These are phyloP conservation scores for Curvularia sp. DNA, from an alignment of 2,329 filamentous ascomycete species.

Conservation along the genomic window DNA sequence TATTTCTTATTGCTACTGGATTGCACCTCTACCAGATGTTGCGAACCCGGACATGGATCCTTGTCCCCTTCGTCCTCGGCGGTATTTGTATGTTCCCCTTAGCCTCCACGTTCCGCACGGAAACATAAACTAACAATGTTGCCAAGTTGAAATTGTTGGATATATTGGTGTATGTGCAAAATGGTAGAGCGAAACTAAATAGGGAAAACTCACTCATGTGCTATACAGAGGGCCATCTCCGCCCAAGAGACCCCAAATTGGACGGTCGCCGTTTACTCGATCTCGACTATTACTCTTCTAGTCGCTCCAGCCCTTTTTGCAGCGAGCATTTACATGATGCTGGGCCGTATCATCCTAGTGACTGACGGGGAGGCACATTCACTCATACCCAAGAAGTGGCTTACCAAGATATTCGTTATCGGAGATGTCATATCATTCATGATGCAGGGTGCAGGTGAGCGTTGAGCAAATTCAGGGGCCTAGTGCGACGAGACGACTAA, in stretches of 20 bases:
- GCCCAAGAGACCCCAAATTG: conserved; percentile 35
- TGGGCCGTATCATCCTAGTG: conserved; percentile 54
- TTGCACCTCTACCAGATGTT: conserved; percentile 54
- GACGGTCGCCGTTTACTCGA: conserved; percentile 49
- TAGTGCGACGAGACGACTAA: conserved; percentile 1
- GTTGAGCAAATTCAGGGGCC: not conserved
- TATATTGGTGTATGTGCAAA: conserved; percentile 49
- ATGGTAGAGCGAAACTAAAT: not conserved
- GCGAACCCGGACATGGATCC: conserved; percentile 57
- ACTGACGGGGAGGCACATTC: conserved; percentile 50
- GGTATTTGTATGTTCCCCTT: conserved; percentile 52
- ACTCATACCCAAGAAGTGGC: conserved; percentile 47
- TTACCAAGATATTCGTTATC: conserved; percentile 56
- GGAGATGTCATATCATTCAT: conserved; percentile 56
- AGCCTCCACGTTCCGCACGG: conserved; percentile 17
- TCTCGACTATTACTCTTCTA: conserved; percentile 46
- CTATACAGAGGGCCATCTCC: conserved; percentile 14
- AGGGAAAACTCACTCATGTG: not conserved
- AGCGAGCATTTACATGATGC: conserved; percentile 59
- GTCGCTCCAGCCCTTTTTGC: conserved; percentile 57
- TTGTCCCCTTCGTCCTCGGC: conserved; percentile 60
- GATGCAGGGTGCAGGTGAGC: conserved; percentile 45
- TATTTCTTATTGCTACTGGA: conserved; percentile 54
- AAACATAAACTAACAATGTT: not conserved
- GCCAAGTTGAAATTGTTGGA: conserved; percentile 57